Evolutionary conservation across 176 grass and related monocot genomes (phyloP).

Genomic region (Tillandsia leiboldiana): DNA sequence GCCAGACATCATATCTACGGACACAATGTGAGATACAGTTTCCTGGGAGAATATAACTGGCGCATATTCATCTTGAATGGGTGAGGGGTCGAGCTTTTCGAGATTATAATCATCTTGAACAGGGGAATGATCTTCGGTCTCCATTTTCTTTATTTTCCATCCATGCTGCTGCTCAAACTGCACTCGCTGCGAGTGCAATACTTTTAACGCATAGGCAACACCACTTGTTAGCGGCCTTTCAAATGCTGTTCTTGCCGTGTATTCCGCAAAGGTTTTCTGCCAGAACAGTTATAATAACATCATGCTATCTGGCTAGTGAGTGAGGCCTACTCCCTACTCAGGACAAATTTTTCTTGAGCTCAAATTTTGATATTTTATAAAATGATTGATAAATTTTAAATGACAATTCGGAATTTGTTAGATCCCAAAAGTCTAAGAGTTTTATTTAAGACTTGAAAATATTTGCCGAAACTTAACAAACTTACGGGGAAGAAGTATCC

Average conservation of each 20-base stretch:
- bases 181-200: conserved; percentile 51
- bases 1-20: conserved; percentile 84
- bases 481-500: too few species aligned
- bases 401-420: too few species aligned
- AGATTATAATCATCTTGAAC: conserved; percentile 61
- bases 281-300: conserved; percentile 7
- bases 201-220: conserved; percentile 76
- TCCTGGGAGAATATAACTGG: conserved; percentile 86
- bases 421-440: too few species aligned
- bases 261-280: conserved; percentile 78
- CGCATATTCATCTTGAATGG: conserved; percentile 64
- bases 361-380: too few species aligned
- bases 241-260: conserved; percentile 65
- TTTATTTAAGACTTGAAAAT: too few species aligned
- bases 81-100: conserved; percentile 59
- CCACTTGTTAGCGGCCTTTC: conserved; percentile 74
- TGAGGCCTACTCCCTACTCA: too few species aligned
- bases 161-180: conserved; percentile 55
- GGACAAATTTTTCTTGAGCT: too few species aligned
- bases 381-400: too few species aligned
- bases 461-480: too few species aligned
- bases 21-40: conserved; percentile 75
- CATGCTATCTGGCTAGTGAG: background rate
- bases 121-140: conserved; percentile 45
- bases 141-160: conserved; percentile 80